A percentile compares a stretch with the other conserved stretches of the same genome.
Conservation (phyloP, 495 filamentous ascomycete species). For the Cetradonia linearis region DNA sequence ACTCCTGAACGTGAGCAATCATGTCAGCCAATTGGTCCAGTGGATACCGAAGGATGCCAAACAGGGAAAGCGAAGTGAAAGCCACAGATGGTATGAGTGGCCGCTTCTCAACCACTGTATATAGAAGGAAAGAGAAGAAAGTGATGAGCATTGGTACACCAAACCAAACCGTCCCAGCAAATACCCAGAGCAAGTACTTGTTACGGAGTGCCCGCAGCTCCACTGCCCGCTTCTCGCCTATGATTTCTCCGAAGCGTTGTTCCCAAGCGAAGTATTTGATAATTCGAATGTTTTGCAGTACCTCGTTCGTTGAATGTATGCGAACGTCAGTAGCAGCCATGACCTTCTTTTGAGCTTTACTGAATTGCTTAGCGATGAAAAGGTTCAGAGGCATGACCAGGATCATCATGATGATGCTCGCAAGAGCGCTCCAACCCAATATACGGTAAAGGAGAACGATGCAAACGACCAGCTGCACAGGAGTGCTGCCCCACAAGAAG, state of each 20-base stretch:
- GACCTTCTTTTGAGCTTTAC: slow-evolving; percentile 74
- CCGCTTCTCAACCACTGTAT: slow-evolving; percentile 85
- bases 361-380: slow-evolving; percentile 72
- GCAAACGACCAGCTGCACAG: slow-evolving; percentile 69
- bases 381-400: slow-evolving; percentile 84
- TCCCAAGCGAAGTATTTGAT: slow-evolving; percentile 99
- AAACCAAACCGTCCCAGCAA: slow-evolving; percentile 90
- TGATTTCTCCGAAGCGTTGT: slow-evolving; percentile 73
- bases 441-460: slow-evolving; percentile 73
- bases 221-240: slow-evolving; percentile 72
- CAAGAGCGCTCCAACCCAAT: slow-evolving; percentile 86
- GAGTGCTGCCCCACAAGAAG: slow-evolving; percentile 77
- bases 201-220: slow-evolving; percentile 71
- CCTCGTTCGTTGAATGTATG: slow-evolving; percentile 94
- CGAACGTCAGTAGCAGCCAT: slow-evolving; percentile 91
- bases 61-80: slow-evolving; percentile 93
- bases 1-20: slow-evolving; percentile 97
- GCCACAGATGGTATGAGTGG: slow-evolving; percentile 84
- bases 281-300: slow-evolving; percentile 94
- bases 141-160: slow-evolving; percentile 93
- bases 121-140: slow-evolving; percentile 87
- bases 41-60: slow-evolving; percentile 87
- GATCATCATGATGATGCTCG: slow-evolving; percentile 86
- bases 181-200: slow-evolving; percentile 83
- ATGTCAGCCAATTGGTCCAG: slow-evolving; percentile 97